Base-by-base conservation (phyloP, 805 yeast species). In the Blastobotrys terrestris region DNA sequence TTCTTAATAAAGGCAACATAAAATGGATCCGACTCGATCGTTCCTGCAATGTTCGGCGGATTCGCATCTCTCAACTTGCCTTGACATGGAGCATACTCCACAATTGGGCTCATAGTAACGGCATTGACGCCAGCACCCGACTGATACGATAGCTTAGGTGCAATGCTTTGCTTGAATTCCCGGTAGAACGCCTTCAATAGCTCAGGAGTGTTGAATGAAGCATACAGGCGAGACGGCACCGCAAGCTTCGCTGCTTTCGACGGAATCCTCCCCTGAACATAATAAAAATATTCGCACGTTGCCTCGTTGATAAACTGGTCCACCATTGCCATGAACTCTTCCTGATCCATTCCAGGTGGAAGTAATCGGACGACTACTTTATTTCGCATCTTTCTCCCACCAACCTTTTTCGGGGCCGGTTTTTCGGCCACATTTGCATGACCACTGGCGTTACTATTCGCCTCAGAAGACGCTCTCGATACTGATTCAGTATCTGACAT, bases 181-280 rank as follows among this genome's bases (percentile, higher is more conserved):
- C 52, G 48, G 14, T 63, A 60, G 56, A 76, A 73, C n/a, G 60
- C 58, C 20, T 63, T 61, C 21, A 75, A 49, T 11, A 58, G 55
- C 2, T 61, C 65, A 43, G 61, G 57, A 5, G 60, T 59, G 40
- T 67, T 65, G 52, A 78, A 74, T 15, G 64, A 62, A 15, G 73
- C 57, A 58, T 78, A 78, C 2, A 75, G 75, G 44, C 80, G 65
- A 4, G 79, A 71, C 53, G 62, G 71, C 2, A 62, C 63, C 1
- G 79, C 74, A n/a, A 20, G 67, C 68, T 55, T 61, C 62, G 45
- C 64, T 64, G 44, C 60, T 58, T 35, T 71, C 72, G 43, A 59
- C 46, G 18, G 67, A 62, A 54, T 67, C 66, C 49, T 67, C 67
- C 68, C 68, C 5, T 48, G 53, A 2, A 57, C 58, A 42, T 49